phyloP scores from a whole-genome alignment of 2,329 filamentous ascomycete genomes.

The Fusarium sp. region DNA sequence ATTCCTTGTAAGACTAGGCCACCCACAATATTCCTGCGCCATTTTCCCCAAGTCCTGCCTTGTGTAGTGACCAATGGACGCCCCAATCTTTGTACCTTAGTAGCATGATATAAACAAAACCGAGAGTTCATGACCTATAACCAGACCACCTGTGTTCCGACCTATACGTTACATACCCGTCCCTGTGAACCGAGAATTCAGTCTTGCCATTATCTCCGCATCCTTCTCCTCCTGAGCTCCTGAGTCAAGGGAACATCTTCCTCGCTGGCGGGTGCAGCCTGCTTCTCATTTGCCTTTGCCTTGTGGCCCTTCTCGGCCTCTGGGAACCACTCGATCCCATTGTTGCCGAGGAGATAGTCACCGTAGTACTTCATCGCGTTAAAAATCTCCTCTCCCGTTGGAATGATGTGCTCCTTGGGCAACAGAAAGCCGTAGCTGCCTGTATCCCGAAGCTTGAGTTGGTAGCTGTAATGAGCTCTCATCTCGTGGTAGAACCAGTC shows the following conservation, averaged over 20 bases:
- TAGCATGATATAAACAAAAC: slow-evolving; percentile 13
- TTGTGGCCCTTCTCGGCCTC: slow-evolving; percentile 38
- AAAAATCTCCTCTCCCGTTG: slow-evolving; percentile 86
- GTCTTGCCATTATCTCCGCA: slow-evolving; percentile 33
- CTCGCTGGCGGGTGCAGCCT: slow-evolving; percentile 1
- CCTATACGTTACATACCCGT: slow-evolving; percentile 15
- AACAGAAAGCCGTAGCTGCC: slow-evolving; percentile 94
- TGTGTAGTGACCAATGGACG: slow-evolving; percentile 32
- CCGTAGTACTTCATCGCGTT: slow-evolving; percentile 85
- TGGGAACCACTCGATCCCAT: slow-evolving; percentile 64
- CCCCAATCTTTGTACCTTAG: slow-evolving; percentile 17
- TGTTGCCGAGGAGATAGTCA: slow-evolving; percentile 76
- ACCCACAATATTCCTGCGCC: slow-evolving; percentile 19
- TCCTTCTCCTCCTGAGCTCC: slow-evolving; percentile 46
- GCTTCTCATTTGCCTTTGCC: slow-evolving; percentile 13
- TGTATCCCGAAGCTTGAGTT: slow-evolving; percentile 91
- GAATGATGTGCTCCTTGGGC: slow-evolving; percentile 84
- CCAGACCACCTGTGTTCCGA: slow-evolving; percentile 13
- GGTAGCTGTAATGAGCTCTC: slow-evolving; percentile 82
- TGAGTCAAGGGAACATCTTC: slow-evolving; percentile 30
- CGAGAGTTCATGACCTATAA: slow-evolving; percentile 28
- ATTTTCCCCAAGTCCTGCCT: slow-evolving; percentile 19
- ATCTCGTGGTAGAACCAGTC: slow-evolving; percentile 97
- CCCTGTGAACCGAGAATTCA: background rate
- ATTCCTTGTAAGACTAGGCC: slow-evolving; percentile 15